Conservation (phyloP, 148 eudicot species). For the Chenopodium berlandieri region DNA sequence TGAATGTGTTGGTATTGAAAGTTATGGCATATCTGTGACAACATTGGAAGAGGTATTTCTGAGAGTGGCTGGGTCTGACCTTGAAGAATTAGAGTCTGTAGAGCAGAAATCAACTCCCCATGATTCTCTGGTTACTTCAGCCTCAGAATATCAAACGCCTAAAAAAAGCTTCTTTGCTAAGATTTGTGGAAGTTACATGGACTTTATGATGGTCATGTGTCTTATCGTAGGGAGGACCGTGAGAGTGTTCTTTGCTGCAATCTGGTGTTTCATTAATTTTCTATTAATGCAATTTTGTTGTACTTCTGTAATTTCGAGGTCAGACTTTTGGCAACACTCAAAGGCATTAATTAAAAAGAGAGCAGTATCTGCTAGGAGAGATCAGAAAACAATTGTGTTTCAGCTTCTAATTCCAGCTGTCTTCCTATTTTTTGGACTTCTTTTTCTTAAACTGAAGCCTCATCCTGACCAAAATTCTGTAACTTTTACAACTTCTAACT, state of each 20-base stretch:
- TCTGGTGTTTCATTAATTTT: constrained; percentile 49
- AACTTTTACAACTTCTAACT: constrained; percentile 75
- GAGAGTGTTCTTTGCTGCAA: constrained; percentile 43
- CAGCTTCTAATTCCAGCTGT: constrained; percentile 88
- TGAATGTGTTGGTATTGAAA: constrained; percentile 65
- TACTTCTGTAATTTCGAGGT: constrained; percentile 49
- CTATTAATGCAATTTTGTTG: constrained; percentile 72
- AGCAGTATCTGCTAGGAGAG: constrained; percentile 82
- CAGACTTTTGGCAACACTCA: constrained; percentile 89
- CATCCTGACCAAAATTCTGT: constrained; percentile 89
- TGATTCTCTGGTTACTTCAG: constrained; percentile 38
- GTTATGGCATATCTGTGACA: constrained; percentile 96
- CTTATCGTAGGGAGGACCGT: constrained; percentile 48
- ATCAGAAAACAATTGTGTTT: constrained; percentile 82
- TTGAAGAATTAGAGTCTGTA: constrained; percentile 50
- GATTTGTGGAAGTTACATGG: constrained; percentile 42
- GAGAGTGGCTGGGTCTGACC: constrained; percentile 88
- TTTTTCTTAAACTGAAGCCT: constrained; percentile 72
- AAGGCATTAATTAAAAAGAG: constrained; percentile 86
- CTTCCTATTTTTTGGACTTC: constrained; percentile 84
- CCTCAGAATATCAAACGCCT: constrained; percentile 39
- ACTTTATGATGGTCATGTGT: constrained; percentile 41
- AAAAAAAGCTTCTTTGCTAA: constrained; percentile 35
- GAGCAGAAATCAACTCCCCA: constrained; percentile 33
- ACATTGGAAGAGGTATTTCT: constrained; percentile 97